Evolutionary conservation across 2,329 filamentous ascomycete genomes (phyloP).

Genomic region (Fusarium solani-melongenae): DNA sequence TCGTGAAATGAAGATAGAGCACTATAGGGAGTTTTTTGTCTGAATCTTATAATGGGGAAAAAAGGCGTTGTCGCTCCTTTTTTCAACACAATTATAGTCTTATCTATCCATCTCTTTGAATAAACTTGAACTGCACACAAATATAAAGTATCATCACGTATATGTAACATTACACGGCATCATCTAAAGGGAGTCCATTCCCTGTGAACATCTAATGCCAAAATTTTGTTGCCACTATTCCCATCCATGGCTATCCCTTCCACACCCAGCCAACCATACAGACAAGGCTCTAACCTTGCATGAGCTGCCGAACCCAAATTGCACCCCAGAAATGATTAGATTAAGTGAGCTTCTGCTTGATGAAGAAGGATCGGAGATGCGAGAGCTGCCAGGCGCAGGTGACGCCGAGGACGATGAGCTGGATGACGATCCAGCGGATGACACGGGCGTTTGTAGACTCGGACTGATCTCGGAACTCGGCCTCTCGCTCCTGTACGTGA

Average conservation of each 20-base stretch:
- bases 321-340: slow-evolving; percentile 9
- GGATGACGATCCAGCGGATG: slow-evolving; percentile 92
- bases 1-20: slow-evolving; percentile 45
- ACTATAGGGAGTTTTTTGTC: slow-evolving; percentile 46
- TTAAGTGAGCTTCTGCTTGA: slow-evolving; percentile 99
- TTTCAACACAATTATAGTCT: slow-evolving; percentile 6
- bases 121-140: slow-evolving; percentile 1
- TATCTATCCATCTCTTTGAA: slow-evolving; percentile 18
- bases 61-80: slow-evolving; percentile 40
- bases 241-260: slow-evolving; percentile 9
- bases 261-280: slow-evolving; percentile 22
- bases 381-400: slow-evolving; percentile 98
- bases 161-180: slow-evolving; percentile 40
- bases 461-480: slow-evolving; percentile 97
- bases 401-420: slow-evolving; percentile 82
- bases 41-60: slow-evolving; percentile 48
- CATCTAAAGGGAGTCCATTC: slow-evolving; percentile 1
- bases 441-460: slow-evolving; percentile 93
- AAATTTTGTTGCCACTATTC: slow-evolving; percentile 19
- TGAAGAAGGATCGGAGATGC: slow-evolving; percentile 96
- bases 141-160: slow-evolving; percentile 34
- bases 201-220: slow-evolving; percentile 19
- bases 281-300: neutral
- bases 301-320: slow-evolving; percentile 7
- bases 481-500: slow-evolving; percentile 83